phyloP scores from a whole-genome alignment of 148 eudicot species.

The Euryodendron excelsum region DNA sequence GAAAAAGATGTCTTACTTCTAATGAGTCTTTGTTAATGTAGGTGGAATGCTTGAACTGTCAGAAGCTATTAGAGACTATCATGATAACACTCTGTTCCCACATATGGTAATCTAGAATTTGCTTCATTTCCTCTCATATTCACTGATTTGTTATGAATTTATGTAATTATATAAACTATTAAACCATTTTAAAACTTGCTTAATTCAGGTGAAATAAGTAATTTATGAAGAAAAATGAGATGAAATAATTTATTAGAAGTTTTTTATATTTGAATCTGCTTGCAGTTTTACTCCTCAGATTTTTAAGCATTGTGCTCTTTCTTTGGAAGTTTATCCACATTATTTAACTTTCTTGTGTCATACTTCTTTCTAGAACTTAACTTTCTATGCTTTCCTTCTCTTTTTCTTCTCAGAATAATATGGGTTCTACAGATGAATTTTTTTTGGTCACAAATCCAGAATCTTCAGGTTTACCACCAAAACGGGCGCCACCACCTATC shows the following conservation, averaged over 20 bases:
- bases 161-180: neutral
- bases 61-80: slow-evolving; percentile 96
- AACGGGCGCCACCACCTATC: slow-evolving; percentile 69
- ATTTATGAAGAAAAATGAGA: too few species aligned
- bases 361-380: slow-evolving; percentile 4
- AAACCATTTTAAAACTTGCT: neutral
- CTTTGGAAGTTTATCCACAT: neutral
- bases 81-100: slow-evolving; percentile 76
- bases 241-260: neutral
- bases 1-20: neutral
- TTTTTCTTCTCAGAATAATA: slow-evolving; percentile 54
- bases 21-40: slow-evolving; percentile 26
- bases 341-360: neutral
- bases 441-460: slow-evolving; percentile 79
- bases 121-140: neutral
- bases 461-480: slow-evolving; percentile 93
- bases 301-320: neutral
- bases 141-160: neutral
- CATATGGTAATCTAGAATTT: slow-evolving; percentile 56
- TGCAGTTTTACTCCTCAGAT: neutral
- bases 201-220: too few species aligned
- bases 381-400: slow-evolving; percentile 14
- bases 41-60: slow-evolving; percentile 95
- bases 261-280: neutral
- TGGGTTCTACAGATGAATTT: slow-evolving; percentile 71